These are phyloP conservation scores for Fagopyrum tataricum DNA, from an alignment of 148 eudicot species.

Conservation along the genomic window DNA sequence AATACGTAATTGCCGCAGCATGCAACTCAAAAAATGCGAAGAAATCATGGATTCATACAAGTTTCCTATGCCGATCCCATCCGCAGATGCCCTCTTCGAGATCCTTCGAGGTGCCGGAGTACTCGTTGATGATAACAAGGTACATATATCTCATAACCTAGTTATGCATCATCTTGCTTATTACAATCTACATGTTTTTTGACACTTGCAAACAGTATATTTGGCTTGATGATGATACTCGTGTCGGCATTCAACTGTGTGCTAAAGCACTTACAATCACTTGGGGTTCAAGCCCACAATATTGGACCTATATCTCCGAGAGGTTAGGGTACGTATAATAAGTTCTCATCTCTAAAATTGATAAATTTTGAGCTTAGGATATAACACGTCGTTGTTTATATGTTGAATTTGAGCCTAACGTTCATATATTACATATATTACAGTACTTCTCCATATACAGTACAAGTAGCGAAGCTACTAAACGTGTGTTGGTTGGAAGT, in stretches of 20 bases:
- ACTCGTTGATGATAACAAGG: background rate
- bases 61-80: background rate
- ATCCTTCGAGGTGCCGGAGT: background rate
- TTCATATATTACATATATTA: too few relatives aligned
- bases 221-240: background rate
- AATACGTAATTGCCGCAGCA: background rate
- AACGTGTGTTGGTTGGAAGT: conserved; percentile 8
- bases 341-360: too few relatives aligned
- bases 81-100: background rate
- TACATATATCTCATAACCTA: background rate
- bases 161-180: background rate
- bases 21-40: background rate
- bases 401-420: too few relatives aligned
- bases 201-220: background rate
- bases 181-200: too few relatives aligned
- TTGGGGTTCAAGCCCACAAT: background rate
- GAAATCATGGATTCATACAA: background rate
- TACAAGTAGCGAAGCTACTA: background rate
- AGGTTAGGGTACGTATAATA: too few relatives aligned
- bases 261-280: background rate
- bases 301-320: background rate
- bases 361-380: too few relatives aligned
- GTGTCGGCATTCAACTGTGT: background rate
- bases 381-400: too few relatives aligned
- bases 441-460: background rate